Base-by-base conservation (phyloP, 345 rosid species). In the Kernera saxatilis region DNA sequence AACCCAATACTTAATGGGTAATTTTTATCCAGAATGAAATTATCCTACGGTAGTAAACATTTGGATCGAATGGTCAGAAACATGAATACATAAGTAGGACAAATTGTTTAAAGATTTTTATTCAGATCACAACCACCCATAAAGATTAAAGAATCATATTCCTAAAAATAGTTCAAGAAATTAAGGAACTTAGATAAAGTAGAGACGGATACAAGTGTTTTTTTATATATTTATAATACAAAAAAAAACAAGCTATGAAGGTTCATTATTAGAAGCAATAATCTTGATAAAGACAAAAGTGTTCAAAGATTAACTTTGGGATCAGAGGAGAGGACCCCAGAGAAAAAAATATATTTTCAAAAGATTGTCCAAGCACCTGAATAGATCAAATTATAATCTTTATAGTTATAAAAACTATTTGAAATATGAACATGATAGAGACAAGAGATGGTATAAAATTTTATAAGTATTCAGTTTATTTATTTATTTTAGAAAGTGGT, bases 201-300 rank as follows among this genome's bases (percentile, higher is more conserved):
- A 17, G 35, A 17, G 48, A 64, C 22, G 23, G 58, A 44, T 22
- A 56, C 30, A 41, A 35, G 26, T 46, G 26, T 5, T 21, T 21
- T 7, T 17, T 37, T 19, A 3, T 11, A 46, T n/a, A 8, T n/a
- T 6, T 39, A 8, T 23, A 10, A 25, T 49, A 8, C 5, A 60
- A 25, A n/a, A 3, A 35, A 21, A 12, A 46, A 37, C 0, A 50
- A 22, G 73, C 22, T 41, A 37, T 32, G 69, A 33, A 59, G 63
- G 64, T 52, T 60, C 35, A 75, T 61, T 25, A 75, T 60, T 68
- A 44, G 74, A 27, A 13, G 74, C 64, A 75, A 61, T 75, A 56
- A 50, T 61, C 78, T 52, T 75, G 74, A 68, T 43, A 68, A 75
- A 75, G 74, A 61, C 74, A 75, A 75, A 68, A 68, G 69, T 43